These are phyloP conservation scores for Paracorniculantispora psalliotae DNA, from an alignment of 2,329 filamentous ascomycete genomes.

Conservation along the genomic window DNA sequence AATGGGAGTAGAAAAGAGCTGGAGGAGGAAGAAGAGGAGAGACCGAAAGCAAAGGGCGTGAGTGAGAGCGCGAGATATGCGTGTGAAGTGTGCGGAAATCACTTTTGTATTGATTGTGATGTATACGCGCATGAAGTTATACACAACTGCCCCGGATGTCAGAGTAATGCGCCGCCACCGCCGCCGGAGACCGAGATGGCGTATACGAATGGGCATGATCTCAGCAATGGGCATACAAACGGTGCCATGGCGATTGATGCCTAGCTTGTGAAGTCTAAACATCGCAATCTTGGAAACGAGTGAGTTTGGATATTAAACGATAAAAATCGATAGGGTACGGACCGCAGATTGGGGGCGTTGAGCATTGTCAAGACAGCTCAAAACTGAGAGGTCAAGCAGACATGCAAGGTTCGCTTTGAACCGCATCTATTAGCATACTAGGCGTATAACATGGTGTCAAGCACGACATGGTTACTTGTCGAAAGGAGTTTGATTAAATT, in stretches of 20 bases:
- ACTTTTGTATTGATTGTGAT: conserved; percentile 98
- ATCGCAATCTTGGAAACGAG: too few species aligned
- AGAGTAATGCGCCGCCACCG: conserved; percentile 37
- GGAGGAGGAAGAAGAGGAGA: neutral
- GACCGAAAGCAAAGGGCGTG: conserved; percentile 52
- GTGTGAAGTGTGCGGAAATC: conserved; percentile 78
- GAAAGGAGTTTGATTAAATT: neutral
- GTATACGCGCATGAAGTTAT: conserved; percentile 90
- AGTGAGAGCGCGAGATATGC: conserved; percentile 86
- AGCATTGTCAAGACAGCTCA: too few species aligned
- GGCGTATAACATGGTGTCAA: conserved; percentile 3
- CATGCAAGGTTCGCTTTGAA: too few species aligned
- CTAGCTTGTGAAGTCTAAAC: conserved; percentile 11
- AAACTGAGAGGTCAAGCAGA: too few species aligned
- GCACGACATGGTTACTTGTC: neutral
- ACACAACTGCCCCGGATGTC: conserved; percentile 94
- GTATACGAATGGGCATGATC: conserved; percentile 17
- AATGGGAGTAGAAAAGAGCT: conserved; percentile 18
- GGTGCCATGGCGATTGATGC: conserved; percentile 44
- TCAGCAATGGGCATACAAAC: conserved; percentile 26
- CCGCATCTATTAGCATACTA: neutral
- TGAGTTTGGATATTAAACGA: neutral
- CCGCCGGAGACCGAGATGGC: conserved; percentile 20
- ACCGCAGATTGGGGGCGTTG: neutral
- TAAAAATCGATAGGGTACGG: neutral